Evolutionary conservation across 768 basidiomycete species (phyloP), one percentile per base, ranked within the genome.

Genomic region (Kwoniella bestiolae): DNA sequence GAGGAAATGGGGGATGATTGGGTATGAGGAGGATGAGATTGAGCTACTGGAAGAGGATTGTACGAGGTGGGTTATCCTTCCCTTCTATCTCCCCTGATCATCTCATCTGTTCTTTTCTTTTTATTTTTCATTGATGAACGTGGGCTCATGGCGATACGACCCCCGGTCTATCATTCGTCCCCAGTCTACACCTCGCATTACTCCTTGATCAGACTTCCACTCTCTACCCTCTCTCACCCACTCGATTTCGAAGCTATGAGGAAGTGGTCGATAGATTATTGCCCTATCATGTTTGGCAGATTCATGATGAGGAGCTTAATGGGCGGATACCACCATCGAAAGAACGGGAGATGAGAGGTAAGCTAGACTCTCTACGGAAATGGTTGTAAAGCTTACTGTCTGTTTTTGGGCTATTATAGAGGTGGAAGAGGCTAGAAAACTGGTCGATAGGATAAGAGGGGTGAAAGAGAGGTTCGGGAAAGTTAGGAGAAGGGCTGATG

Each of bases 231-330:
- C 5, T 28, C 1, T 25, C 56, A 14, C 63, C 66, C 2, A 66
- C 35, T 2, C 26, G 28, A 28, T 76, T 76, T 53, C 46, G 29
- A 11, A 65, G 67, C 16, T 63, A 56, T 32, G 51, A 63, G n/a
- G 74, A 76, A 56, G 67, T 68, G 12, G 68, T 76, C 18, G 72
- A 76, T 38, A 45, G 62, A 23, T 60, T 76, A 35, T 23, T 76
- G 26, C 74, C 74, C 3, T 73, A 69, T 59, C 74, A 76, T 56
- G 56, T 76, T 23, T 76, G 74, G 74, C 74, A 76, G 50, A 56
- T 76, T 12, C 66, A 70, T 46, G 72, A 73, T 55, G 67, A 76
- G 56, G 74, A 76, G 53, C 50, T 75, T 5, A 68, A 71, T 28
- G 58, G 65, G n/a, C 41, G 34, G 29, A 41, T 41, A 41, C 38